Conservation (phyloP, 192 early-diverging fungal genomes). For the Cetraspora pellucida region DNA sequence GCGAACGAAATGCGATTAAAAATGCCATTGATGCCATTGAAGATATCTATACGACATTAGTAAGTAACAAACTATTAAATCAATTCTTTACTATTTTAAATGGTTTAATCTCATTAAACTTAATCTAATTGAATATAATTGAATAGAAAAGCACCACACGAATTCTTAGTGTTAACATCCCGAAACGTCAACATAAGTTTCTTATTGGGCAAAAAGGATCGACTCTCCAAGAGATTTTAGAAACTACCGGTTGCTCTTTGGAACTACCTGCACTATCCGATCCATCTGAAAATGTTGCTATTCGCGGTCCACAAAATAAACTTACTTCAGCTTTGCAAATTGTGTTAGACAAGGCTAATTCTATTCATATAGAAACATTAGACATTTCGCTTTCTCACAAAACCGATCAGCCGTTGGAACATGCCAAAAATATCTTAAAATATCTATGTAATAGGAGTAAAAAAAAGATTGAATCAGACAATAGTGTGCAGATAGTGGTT, state of each 20-base stretch:
- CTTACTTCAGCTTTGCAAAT: conserved; percentile 73
- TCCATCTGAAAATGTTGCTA: conserved; percentile 71
- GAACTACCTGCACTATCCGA: conserved; percentile 73
- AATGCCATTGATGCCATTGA: conserved; percentile 66
- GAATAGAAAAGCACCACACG: conserved; percentile 50
- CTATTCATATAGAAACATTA: conserved; percentile 70
- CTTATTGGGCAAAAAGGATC: conserved; percentile 81
- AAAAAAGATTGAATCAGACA: conserved; percentile 77
- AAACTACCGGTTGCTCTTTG: conserved; percentile 86
- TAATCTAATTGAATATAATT: background rate
- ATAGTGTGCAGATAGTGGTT: conserved; percentile 60
- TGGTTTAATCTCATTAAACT: background rate
- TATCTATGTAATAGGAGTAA: conserved; percentile 75
- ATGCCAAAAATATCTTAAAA: conserved; percentile 68
- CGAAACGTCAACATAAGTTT: conserved; percentile 93
- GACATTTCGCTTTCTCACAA: conserved; percentile 66
- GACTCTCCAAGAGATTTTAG: conserved; percentile 80
- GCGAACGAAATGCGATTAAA: conserved; percentile 74
- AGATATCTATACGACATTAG: conserved; percentile 60
- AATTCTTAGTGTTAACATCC: conserved; percentile 68
- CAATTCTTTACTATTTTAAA: background rate
- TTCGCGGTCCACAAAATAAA: conserved; percentile 76
- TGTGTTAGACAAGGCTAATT: conserved; percentile 83
- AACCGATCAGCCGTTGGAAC: conserved; percentile 51
- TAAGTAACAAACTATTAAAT: conserved; percentile 37